phyloP scores from a whole-genome alignment of 2,329 filamentous ascomycete species.

The Microdochium bolleyi region DNA sequence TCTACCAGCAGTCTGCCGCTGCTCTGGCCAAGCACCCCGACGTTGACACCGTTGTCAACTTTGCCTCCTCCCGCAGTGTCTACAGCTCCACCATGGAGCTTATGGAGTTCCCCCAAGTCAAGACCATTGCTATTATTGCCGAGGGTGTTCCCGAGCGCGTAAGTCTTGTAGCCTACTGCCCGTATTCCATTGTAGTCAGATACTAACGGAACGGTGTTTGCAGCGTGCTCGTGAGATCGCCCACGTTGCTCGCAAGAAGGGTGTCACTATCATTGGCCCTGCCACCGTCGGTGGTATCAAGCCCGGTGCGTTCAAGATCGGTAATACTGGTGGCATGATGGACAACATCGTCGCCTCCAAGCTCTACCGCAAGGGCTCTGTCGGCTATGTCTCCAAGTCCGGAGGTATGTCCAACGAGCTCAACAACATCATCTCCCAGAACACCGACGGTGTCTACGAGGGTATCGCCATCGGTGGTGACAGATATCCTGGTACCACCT shows the following conservation, averaged over 20 bases:
- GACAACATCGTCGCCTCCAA: constrained; percentile 99
- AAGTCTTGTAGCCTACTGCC: constrained; percentile 30
- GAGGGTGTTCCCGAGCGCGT: constrained; percentile 98
- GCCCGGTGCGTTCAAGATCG: constrained; percentile 98
- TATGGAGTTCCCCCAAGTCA: constrained; percentile 95
- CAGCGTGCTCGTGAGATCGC: constrained; percentile 96
- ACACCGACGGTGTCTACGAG: constrained; percentile 96
- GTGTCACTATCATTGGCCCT: constrained; percentile 96
- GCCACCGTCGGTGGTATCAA: constrained; percentile 99
- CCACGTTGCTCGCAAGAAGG: constrained; percentile 95
- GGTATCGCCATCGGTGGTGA: constrained; percentile 99
- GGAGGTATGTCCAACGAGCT: constrained; percentile 99
- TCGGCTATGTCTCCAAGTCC: constrained; percentile 99
- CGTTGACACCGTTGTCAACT: constrained; percentile 98
- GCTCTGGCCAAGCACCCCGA: constrained; percentile 94
- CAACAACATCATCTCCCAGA: constrained; percentile 98
- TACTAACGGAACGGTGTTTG: constrained; percentile 16
- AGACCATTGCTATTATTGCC: constrained; percentile 98
- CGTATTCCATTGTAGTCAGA: not conserved
- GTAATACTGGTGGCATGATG: constrained; percentile 99
- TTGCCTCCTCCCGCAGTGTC: constrained; percentile 96
- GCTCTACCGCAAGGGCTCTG: constrained; percentile 98
- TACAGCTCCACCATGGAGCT: constrained; percentile 98
- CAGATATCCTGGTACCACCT: constrained; percentile 96
- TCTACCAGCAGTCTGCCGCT: constrained; percentile 92